Base-by-base conservation (phyloP, 805 yeast species). In the Metschnikowia lunata region DNA sequence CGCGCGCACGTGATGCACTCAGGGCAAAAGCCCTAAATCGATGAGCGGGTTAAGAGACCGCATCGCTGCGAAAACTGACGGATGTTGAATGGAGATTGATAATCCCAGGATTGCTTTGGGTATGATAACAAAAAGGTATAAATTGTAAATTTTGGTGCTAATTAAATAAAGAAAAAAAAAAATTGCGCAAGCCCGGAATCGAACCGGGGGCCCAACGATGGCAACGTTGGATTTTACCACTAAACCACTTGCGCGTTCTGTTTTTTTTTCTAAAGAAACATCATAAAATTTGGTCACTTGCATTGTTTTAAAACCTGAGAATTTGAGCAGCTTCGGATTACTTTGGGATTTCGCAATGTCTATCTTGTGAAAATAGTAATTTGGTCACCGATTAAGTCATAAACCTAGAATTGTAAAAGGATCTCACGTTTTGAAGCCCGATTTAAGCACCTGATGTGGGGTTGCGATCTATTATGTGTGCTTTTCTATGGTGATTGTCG, bases 201-300 rank as follows among this genome's bases (percentile, higher is more conserved):
- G 52, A 51, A 51, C 55, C 55, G 47, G 54, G 54, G 54, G 54
- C 54, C 54, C 54, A 50, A 45, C 54, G 46, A 50, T 50, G 52
- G 54, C 54, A 50, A 50, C 47, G 54, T 49, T 51, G 55, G 55
- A 51, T 51, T 51, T 51, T 51, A 51, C 55, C 55, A 51, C 55
- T 51, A 51, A 51, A 51, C 55, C 55, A 51, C 55, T 51, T 51
- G 55, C 55, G 55, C 55, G 15, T 30, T 31, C 30, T 11, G 29
- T 26, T 26, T 35, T 34, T n/a, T n/a, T n/a, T n/a, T n/a, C n/a
- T n/a, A n/a, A n/a, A n/a, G n/a, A n/a, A n/a, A n/a, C n/a, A 11
- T 28, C 8, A 28, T 8, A 28, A 28, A 28, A 11, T 28, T 28
- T 28, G 8, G 30, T 28, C 11, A 8, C 8, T 11, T 28, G n/a